Conservation (phyloP, 23 red algal species). For the Gracilaria gracilis region DNA sequence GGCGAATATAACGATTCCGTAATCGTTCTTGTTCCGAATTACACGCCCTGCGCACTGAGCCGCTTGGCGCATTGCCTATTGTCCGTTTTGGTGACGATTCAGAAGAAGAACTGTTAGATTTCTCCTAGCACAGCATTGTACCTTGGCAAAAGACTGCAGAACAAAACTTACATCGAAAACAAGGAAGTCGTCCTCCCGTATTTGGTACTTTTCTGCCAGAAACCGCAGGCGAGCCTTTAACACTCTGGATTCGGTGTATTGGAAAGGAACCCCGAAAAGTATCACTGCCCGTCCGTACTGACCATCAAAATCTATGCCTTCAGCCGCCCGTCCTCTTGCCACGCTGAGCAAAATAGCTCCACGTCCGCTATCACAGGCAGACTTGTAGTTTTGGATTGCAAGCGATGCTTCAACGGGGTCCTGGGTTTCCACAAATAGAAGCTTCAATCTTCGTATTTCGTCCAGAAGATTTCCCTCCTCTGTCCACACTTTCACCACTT, state of each 20-base stretch:
- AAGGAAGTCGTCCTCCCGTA: conserved; percentile 95
- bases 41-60: conserved; percentile 96
- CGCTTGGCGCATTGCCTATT: conserved; percentile 94
- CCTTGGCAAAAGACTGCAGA: not conserved
- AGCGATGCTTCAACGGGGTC: conserved; percentile 90
- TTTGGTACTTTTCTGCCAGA: conserved; percentile 78
- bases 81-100: not conserved
- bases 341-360: conserved; percentile 96
- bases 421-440: conserved; percentile 99
- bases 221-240: conserved; percentile 92
- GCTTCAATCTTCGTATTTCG: conserved; percentile 83
- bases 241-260: conserved; percentile 96
- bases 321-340: conserved; percentile 96
- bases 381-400: conserved; percentile 91
- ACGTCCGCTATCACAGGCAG: conserved; percentile 88
- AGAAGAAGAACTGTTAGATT: not conserved
- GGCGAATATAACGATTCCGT: conserved; percentile 94
- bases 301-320: conserved; percentile 97
- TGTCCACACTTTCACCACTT: conserved; percentile 84
- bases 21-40: conserved; percentile 95
- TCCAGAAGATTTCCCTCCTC: conserved; percentile 83
- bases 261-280: conserved; percentile 97
- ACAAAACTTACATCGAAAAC: conserved; percentile 86
- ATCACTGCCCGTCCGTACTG: conserved; percentile 95
- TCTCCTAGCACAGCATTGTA: not conserved